Evolutionary conservation across 495 filamentous ascomycete species (phyloP).

Genomic region (Terfezia boudieri): DNA sequence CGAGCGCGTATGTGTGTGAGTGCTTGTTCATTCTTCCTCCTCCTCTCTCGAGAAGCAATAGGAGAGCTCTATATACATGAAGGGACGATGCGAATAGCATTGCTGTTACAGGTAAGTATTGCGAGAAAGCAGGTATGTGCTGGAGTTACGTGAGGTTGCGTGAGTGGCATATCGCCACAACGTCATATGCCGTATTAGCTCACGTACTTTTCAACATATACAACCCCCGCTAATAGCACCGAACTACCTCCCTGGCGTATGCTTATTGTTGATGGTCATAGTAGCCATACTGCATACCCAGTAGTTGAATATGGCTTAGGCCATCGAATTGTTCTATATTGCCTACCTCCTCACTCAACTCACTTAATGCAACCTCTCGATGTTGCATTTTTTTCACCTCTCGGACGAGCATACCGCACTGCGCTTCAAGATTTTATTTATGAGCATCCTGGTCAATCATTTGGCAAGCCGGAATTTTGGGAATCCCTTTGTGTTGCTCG

Average conservation of each 20-base stretch:
- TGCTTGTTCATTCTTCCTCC: too few species aligned
- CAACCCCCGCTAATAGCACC: not conserved
- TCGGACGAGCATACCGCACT: slow-evolving; percentile 1
- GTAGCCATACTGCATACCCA: slow-evolving; percentile 3
- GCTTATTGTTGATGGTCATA: slow-evolving; percentile 6
- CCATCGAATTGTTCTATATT: slow-evolving; percentile 1
- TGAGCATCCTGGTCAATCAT: not conserved
- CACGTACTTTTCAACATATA: too few species aligned
- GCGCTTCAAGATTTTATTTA: not conserved
- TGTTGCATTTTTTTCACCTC: slow-evolving; percentile 1
- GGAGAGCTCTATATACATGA: too few species aligned
- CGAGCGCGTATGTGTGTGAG: too few species aligned
- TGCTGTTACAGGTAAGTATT: too few species aligned
- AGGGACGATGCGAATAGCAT: too few species aligned
- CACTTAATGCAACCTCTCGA: slow-evolving; percentile 6
- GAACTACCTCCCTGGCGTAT: not conserved
- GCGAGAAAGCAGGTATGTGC: too few species aligned
- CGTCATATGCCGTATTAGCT: too few species aligned
- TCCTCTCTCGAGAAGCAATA: too few species aligned
- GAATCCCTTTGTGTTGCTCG: not conserved
- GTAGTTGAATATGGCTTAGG: slow-evolving; percentile 3
- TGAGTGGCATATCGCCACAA: too few species aligned
- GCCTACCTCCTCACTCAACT: slow-evolving; percentile 3
- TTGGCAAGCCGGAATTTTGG: not conserved
- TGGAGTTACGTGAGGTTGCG: too few species aligned